phyloP scores from a whole-genome alignment of 2,329 filamentous ascomycete species.

The Fusarium incarnatum region DNA sequence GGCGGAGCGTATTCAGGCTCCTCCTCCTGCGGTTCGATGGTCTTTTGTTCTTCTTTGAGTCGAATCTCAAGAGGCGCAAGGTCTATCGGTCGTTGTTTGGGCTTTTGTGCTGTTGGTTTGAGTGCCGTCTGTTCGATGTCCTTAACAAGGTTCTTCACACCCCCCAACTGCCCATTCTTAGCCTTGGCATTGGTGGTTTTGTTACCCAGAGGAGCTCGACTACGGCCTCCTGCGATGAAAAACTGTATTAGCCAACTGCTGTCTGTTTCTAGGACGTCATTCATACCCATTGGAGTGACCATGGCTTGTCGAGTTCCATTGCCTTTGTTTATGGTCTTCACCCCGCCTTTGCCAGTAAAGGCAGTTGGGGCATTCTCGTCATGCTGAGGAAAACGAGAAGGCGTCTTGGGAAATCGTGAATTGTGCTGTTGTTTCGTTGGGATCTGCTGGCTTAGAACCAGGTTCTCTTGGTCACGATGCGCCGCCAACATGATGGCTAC shows the following conservation, averaged over 20 bases:
- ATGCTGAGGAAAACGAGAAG: conserved; percentile 79
- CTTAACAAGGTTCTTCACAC: conserved; percentile 68
- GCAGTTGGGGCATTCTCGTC: conserved; percentile 78
- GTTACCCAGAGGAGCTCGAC: conserved; percentile 85
- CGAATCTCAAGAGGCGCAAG: conserved; percentile 70
- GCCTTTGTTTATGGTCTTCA: conserved; percentile 61
- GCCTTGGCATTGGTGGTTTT: conserved; percentile 97
- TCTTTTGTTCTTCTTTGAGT: conserved; percentile 66
- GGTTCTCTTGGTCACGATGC: conserved; percentile 88
- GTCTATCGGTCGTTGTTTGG: conserved; percentile 67
- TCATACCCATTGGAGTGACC: conserved; percentile 82
- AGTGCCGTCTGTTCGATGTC: conserved; percentile 72
- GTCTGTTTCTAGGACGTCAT: background rate
- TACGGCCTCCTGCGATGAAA: conserved; percentile 57
- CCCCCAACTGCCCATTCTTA: conserved; percentile 72
- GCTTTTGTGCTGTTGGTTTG: conserved; percentile 70
- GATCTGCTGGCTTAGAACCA: conserved; percentile 79
- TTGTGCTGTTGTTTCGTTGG: conserved; percentile 83
- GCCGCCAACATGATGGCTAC: conserved; percentile 74
- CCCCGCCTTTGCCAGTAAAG: conserved; percentile 61
- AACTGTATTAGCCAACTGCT: conserved; percentile 15
- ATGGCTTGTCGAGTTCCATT: conserved; percentile 66
- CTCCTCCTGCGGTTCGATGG: conserved; percentile 57
- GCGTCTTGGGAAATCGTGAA: conserved; percentile 81
- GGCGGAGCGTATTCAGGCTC: conserved; percentile 94